phyloP scores from a whole-genome alignment of 2,329 filamentous ascomycete species.

The Diplodia corticola region DNA sequence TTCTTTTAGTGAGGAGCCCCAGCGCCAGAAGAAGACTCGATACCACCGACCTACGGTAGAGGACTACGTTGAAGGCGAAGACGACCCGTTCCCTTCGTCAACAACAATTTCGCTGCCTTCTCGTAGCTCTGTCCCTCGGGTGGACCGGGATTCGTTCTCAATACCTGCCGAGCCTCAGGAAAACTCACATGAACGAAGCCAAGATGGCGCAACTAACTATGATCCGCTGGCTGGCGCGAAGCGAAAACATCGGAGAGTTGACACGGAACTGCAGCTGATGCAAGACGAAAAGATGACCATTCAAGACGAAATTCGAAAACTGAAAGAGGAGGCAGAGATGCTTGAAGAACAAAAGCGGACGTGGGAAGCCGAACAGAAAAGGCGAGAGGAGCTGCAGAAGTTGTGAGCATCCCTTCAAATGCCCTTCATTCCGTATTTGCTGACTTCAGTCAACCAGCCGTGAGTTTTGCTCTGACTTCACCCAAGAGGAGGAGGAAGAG shows the following conservation, averaged over 20 bases:
- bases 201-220: background rate
- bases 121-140: background rate
- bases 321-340: background rate
- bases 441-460: background rate
- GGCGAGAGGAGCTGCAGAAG: background rate
- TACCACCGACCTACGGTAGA: constrained; percentile 4
- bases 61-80: background rate
- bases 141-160: background rate
- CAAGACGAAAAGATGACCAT: background rate
- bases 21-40: background rate
- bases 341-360: background rate
- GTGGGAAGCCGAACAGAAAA: background rate
- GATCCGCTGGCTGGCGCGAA: background rate
- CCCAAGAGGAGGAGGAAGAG: background rate
- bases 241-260: background rate
- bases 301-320: constrained; percentile 1
- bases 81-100: background rate
- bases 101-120: background rate
- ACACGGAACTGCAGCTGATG: constrained; percentile 4
- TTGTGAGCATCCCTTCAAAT: background rate
- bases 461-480: background rate
- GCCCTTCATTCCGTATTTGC: background rate
- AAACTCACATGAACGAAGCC: background rate
- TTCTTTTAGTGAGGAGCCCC: too few species aligned
- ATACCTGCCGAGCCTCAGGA: background rate